phyloP scores from a whole-genome alignment of 2,329 filamentous ascomycete genomes.

The Paradendryphiella salina region DNA sequence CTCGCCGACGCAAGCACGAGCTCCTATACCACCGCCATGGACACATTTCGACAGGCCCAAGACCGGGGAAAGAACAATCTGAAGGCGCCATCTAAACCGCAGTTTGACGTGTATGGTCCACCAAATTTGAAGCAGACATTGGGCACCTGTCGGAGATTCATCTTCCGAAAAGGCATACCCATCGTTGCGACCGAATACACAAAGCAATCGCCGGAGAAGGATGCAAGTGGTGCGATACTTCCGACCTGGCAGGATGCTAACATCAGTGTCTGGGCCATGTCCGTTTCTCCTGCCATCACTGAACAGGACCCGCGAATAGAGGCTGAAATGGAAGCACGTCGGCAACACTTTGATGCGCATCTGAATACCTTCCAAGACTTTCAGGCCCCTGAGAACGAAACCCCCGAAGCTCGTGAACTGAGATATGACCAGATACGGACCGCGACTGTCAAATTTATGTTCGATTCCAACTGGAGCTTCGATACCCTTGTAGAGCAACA shows the following conservation, averaged over 20 bases:
- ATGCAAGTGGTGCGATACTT: conserved; percentile 41
- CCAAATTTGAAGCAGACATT: conserved; percentile 79
- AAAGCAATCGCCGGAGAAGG: conserved; percentile 28
- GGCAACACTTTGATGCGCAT: conserved; percentile 27
- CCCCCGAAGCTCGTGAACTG: conserved; percentile 42
- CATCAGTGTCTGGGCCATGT: conserved; percentile 83
- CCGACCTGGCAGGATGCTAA: conserved; percentile 77
- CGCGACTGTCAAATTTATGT: conserved; percentile 73
- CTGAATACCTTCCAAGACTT: conserved; percentile 41
- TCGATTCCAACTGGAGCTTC: conserved; percentile 73
- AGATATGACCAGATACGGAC: conserved; percentile 59
- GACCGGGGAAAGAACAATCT: conserved; percentile 16
- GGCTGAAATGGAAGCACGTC: conserved; percentile 27
- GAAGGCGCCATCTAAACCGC: conserved; percentile 27
- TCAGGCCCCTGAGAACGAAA: conserved; percentile 34
- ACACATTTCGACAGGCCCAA: conserved; percentile 27
- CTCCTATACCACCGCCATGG: conserved; percentile 52
- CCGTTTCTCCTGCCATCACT: conserved; percentile 52
- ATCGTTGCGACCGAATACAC: conserved; percentile 70
- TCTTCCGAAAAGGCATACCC: conserved; percentile 81
- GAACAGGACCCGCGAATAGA: conserved; percentile 17
- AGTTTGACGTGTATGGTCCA: conserved; percentile 69
- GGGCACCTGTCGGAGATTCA: conserved; percentile 80
- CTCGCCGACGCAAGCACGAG: conserved; percentile 68
- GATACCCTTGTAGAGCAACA: conserved; percentile 70